Conservation (phyloP, 2,329 filamentous ascomycete species). For the Cadophora luteo-olivacea region DNA sequence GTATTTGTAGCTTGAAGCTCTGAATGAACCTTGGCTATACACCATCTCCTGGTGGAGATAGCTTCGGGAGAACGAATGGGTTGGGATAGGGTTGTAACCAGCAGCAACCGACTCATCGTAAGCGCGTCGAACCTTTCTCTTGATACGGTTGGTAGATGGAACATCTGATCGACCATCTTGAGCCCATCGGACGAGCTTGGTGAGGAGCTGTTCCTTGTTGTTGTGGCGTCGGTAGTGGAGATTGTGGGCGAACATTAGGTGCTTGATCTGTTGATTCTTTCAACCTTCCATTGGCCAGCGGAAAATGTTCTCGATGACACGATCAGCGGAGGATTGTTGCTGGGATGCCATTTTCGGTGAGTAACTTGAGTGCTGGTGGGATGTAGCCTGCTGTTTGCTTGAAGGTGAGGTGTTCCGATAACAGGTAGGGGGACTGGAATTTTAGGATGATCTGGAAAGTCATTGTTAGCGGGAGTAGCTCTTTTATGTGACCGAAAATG, state of each 20-base stretch:
- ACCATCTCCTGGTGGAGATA: neutral
- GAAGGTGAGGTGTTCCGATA: too few relatives aligned
- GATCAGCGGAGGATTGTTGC: neutral
- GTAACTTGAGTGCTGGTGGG: neutral
- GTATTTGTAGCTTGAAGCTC: neutral
- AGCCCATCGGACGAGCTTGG: neutral
- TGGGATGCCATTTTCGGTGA: neutral
- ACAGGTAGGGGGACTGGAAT: too few relatives aligned
- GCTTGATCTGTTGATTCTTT: neutral
- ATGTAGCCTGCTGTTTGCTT: neutral
- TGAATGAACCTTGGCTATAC: neutral
- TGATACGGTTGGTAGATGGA: neutral
- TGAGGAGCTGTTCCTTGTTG: neutral
- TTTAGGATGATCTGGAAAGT: too few relatives aligned
- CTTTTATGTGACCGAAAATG: too few relatives aligned
- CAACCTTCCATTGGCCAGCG: slow-evolving; percentile 8
- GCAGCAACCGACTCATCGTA: neutral
- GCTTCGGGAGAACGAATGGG: neutral
- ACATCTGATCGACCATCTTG: neutral
- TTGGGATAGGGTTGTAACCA: neutral
- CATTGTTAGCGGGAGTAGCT: too few relatives aligned
- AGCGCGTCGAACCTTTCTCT: neutral
- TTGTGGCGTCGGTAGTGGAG: neutral
- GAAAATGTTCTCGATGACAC: neutral
- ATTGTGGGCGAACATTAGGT: neutral